Evolutionary conservation across 1,284 basidiomycete genomes (phyloP).

Genomic region (Malassezia japonica): DNA sequence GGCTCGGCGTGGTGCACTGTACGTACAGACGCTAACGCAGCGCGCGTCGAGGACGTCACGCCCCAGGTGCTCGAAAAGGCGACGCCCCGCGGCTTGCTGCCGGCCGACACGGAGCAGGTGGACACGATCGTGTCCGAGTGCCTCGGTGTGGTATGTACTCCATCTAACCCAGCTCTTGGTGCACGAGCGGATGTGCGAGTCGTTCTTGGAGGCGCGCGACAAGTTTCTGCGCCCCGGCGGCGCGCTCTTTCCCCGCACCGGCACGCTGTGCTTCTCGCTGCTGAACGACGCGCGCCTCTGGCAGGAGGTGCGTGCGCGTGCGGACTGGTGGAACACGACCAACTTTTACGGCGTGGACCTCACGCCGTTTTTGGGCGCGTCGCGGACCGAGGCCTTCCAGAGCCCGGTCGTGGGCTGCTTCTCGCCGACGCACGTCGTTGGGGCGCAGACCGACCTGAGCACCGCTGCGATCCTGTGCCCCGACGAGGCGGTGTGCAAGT

Average conservation of each 20-base stretch:
- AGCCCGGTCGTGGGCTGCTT: constrained; percentile 42
- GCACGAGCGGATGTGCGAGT: constrained; percentile 54
- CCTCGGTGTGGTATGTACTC: constrained; percentile 49
- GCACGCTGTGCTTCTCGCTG: constrained; percentile 52
- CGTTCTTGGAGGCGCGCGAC: constrained; percentile 52
- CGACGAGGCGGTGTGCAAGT: constrained; percentile 15
- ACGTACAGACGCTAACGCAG: constrained; percentile 2
- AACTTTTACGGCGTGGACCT: constrained; percentile 46
- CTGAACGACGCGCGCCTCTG: constrained; percentile 52
- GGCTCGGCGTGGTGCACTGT: constrained; percentile 20
- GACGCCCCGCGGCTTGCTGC: neutral
- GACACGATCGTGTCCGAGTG: constrained; percentile 55
- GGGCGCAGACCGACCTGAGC: constrained; percentile 22
- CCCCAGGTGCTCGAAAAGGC: constrained; percentile 3
- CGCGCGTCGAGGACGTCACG: constrained; percentile 41
- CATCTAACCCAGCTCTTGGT: constrained; percentile 44
- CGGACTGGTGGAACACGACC: constrained; percentile 13
- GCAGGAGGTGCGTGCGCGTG: constrained; percentile 42
- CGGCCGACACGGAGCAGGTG: constrained; percentile 44
- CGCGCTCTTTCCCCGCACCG: constrained; percentile 51
- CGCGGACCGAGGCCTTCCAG: constrained; percentile 33
- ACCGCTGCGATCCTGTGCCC: neutral
- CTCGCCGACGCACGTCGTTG: constrained; percentile 24
- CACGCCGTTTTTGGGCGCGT: constrained; percentile 28
- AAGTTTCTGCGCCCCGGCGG: constrained; percentile 51